Conservation (phyloP, 805 yeast genomes). For the Starmerella stigmatis region DNA sequence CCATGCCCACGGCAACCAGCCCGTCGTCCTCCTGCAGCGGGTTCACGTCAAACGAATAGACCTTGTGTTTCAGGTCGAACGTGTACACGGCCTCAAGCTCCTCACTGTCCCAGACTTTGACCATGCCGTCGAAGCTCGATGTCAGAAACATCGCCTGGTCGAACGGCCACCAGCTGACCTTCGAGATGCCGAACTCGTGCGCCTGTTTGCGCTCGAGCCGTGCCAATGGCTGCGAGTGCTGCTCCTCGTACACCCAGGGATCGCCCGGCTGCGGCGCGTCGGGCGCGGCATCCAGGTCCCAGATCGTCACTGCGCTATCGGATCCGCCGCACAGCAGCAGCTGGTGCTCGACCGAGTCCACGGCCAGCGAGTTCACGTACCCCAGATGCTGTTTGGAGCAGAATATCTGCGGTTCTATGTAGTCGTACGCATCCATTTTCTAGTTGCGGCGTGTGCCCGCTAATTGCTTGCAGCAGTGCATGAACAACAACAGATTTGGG, state of each 20-base stretch:
- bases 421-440: conserved; percentile 10
- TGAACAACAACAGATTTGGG: too few relatives aligned
- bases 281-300: conserved; percentile 43
- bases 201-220: conserved; percentile 25
- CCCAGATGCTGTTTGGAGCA: conserved; percentile 26
- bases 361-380: conserved; percentile 51
- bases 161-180: conserved; percentile 76
- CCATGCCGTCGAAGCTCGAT: conserved; percentile 65
- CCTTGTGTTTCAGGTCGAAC: conserved; percentile 50
- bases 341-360: conserved; percentile 40
- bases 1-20: conserved; percentile 59
- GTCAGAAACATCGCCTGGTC: conserved; percentile 81
- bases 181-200: conserved; percentile 66
- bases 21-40: conserved; percentile 36
- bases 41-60: conserved; percentile 59
- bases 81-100: conserved; percentile 54
- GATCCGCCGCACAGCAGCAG: conserved; percentile 62
- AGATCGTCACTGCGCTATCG: conserved; percentile 55
- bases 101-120: conserved; percentile 74
- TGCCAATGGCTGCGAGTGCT: conserved; percentile 14
- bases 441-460: neutral
- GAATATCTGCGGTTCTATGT: conserved; percentile 20
- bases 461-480: too few relatives aligned
- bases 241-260: conserved; percentile 17
- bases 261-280: conserved; percentile 14